Base-by-base conservation (phyloP, 2,329 filamentous ascomycete genomes). In the Xylariaceae sp. region DNA sequence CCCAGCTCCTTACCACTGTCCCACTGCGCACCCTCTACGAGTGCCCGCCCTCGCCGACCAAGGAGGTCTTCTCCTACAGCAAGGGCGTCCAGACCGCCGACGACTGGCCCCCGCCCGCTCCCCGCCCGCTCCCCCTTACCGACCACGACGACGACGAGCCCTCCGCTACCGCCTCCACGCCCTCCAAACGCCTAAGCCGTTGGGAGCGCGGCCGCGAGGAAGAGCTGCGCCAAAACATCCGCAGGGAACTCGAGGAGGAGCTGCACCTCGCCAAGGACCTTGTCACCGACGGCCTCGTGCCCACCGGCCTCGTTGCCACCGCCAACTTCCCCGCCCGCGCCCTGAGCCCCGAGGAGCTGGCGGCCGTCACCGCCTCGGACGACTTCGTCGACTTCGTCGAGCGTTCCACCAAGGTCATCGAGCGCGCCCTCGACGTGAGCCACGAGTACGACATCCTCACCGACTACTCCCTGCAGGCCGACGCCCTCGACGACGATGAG, bases 341-440 rank as follows among this genome's bases (percentile, higher is more conserved):
- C 31, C 79, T 99, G 45, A 91, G 86, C 2, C 77, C 81, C 14
- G 94, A 97, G 63, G 95, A 99, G 69, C 76, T 97, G 38, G 85
- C 88, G 60, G 94, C 93, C 6, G 91, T 97, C 22, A 94, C 90
- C 19, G 88, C 88, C 49, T 97, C 93, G 1, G 86, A 93, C 31
- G 94, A 97, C 46, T 99, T 99, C 67, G 80, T 94, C 55, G 90
- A 96, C 62, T 99, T 99, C 66, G 84, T 99, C 31, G 94, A 99
- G 65, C 84, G 90, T 62, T 97, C 93, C 18, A 96, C 90, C 51
- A 99, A 97, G 72, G 92, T 99, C 45, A 93, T 99, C 62, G 94
- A 99, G 74, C 84, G 94, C 64, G 93, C 94, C 5, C 75, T 99
- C 58, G 94, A 97, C 65, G 88, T 67, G 42, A 62, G 62, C 34